Conservation (phyloP, 768 basidiomycete species). For the Lactifluus subvellereus region DNA sequence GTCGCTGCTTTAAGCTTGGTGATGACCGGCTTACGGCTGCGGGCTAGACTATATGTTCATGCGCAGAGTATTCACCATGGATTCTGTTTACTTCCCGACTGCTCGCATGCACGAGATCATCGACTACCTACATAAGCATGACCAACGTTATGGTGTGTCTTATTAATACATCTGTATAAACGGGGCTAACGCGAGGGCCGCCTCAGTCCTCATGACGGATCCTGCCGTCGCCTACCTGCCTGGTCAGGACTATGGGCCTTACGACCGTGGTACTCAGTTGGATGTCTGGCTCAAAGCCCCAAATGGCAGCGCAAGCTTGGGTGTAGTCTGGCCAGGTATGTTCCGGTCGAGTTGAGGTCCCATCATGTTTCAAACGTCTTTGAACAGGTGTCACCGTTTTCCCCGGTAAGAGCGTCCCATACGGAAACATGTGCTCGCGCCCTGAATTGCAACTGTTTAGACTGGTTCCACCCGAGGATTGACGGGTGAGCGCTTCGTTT, state of each 20-base stretch:
- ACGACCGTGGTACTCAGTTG: conserved; percentile 44
- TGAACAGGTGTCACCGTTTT: conserved; percentile 47
- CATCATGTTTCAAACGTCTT: not conserved
- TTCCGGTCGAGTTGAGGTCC: not conserved
- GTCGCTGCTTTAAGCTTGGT: not conserved
- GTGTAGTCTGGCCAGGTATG: conserved; percentile 61
- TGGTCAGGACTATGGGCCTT: conserved; percentile 44
- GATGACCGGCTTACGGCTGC: not conserved
- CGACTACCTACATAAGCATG: conserved; percentile 49
- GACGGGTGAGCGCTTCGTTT: conserved; percentile 36
- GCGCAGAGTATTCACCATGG: conserved; percentile 63
- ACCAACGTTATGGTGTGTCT: conserved; percentile 51
- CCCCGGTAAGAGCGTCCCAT: conserved; percentile 37
- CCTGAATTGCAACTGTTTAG: conserved; percentile 27
- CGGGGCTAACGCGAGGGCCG: not conserved
- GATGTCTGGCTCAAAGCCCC: conserved; percentile 59
- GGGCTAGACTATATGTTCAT: conserved; percentile 59
- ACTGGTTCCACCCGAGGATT: conserved; percentile 56
- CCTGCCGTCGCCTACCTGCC: conserved; percentile 57
- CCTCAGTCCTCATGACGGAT: conserved; percentile 64
- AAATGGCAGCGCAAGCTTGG: conserved; percentile 52
- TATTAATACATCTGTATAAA: not conserved
- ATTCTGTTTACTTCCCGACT: conserved; percentile 62
- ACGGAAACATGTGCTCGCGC: not conserved
- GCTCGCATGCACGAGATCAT: conserved; percentile 61